phyloP scores from a whole-genome alignment of 331 rosid species.

The Quercus tomentella region DNA sequence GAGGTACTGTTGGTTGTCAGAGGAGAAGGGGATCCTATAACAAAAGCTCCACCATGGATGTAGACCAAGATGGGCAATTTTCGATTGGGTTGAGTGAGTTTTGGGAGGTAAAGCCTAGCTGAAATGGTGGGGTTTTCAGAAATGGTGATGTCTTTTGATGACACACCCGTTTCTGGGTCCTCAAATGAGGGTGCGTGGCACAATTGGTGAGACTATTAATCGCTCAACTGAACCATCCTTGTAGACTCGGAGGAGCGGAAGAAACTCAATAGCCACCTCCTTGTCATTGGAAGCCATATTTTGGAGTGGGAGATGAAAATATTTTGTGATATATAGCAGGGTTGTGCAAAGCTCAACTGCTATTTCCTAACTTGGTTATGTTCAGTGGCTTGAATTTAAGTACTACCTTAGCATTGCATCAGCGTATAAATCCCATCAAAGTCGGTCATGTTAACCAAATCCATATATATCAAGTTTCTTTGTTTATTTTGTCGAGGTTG shows the following conservation, averaged over 20 bases:
- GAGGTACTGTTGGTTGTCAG: conserved; percentile 46
- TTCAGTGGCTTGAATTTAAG: too few species aligned
- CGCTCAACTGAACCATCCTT: conserved; percentile 60
- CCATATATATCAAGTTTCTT: too few species aligned
- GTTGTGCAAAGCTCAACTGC: not conserved
- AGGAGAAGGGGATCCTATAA: conserved; percentile 62
- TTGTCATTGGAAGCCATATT: conserved; percentile 39
- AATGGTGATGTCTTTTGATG: conserved; percentile 56
- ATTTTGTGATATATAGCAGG: not conserved
- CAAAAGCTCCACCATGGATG: conserved; percentile 62
- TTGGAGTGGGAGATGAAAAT: too few species aligned
- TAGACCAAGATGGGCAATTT: conserved; percentile 58
- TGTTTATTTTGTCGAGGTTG: too few species aligned
- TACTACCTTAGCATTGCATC: too few species aligned
- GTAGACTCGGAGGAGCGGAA: conserved; percentile 40
- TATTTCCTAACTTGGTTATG: too few species aligned
- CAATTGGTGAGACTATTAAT: conserved; percentile 35
- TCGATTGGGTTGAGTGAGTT: not conserved
- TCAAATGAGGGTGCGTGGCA: conserved; percentile 32
- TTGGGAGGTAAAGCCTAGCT: conserved; percentile 46
- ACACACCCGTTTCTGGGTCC: conserved; percentile 46
- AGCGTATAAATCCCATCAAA: too few species aligned
- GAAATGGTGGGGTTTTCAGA: conserved; percentile 37
- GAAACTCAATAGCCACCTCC: conserved; percentile 39
- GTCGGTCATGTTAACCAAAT: too few species aligned